Percentiles rank a stretch among this genome's conserved stretches.
phyloP scores from a whole-genome alignment of 495 filamentous ascomycete species.

The Achaetomiella virescens region DNA sequence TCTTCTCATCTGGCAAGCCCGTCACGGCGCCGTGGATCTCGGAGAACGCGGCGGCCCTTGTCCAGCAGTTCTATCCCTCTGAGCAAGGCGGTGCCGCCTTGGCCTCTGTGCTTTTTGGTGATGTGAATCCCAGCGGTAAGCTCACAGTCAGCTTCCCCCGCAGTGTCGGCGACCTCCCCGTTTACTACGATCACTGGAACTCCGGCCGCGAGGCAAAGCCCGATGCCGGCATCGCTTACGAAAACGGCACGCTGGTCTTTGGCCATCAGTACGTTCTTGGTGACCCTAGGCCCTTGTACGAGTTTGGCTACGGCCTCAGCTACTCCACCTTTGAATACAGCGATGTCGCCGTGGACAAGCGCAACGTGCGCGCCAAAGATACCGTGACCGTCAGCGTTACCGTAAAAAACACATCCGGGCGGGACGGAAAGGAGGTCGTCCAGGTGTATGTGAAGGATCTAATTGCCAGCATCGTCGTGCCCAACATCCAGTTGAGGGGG shows the following conservation, averaged over 20 bases:
- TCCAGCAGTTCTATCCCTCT: conserved; percentile 68
- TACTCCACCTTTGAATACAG: conserved; percentile 59
- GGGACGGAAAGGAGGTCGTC: conserved; percentile 60
- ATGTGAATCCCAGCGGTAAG: conserved; percentile 69
- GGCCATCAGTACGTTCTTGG: conserved; percentile 61
- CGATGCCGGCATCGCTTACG: conserved; percentile 41
- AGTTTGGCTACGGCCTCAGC: conserved; percentile 63
- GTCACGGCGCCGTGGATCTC: conserved; percentile 64
- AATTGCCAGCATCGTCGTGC: conserved; percentile 56
- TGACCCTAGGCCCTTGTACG: conserved; percentile 51
- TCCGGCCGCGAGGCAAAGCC: conserved; percentile 46
- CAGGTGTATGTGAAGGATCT: conserved; percentile 61
- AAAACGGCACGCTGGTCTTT: conserved; percentile 56
- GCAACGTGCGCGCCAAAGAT: conserved; percentile 40
- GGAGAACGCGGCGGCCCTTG: conserved; percentile 49
- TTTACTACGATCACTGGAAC: conserved; percentile 68
- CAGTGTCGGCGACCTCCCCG: conserved; percentile 57
- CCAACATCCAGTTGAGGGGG: conserved; percentile 60
- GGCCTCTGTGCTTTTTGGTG: conserved; percentile 74
- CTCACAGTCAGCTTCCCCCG: conserved; percentile 54
- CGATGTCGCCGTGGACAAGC: conserved; percentile 41
- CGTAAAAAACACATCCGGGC: conserved; percentile 49
- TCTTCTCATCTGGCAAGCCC: conserved; percentile 64
- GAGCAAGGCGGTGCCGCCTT: conserved; percentile 74
- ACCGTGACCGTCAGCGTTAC: conserved; percentile 51